Evolutionary conservation across 208 protist species (phyloP).

Genomic region (Tetramitus jugosus): DNA sequence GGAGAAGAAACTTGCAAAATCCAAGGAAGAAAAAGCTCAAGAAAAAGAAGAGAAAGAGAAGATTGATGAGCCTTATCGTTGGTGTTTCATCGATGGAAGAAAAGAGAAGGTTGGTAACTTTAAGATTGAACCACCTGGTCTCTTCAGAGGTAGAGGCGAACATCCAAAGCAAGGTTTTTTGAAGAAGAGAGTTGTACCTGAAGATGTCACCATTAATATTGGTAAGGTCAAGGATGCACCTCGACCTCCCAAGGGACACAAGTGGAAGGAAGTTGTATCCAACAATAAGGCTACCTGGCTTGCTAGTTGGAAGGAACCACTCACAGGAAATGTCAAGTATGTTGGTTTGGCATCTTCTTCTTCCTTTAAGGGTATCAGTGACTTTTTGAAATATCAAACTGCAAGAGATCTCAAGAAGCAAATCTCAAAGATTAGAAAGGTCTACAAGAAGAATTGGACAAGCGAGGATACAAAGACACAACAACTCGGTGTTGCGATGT

Average conservation of each 20-base stretch:
- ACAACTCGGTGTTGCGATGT: slow-evolving; percentile 91
- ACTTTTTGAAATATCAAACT: slow-evolving; percentile 95
- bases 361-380: slow-evolving; percentile 86
- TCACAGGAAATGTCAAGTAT: slow-evolving; percentile 87
- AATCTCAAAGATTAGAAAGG: slow-evolving; percentile 81
- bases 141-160: slow-evolving; percentile 95
- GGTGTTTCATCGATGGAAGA: slow-evolving; percentile 79
- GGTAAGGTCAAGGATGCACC: slow-evolving; percentile 52
- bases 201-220: slow-evolving; percentile 97
- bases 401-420: slow-evolving; percentile 84
- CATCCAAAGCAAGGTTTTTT: slow-evolving; percentile 90
- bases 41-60: slow-evolving; percentile 63
- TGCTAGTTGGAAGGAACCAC: slow-evolving; percentile 89
- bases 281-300: slow-evolving; percentile 94
- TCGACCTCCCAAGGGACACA: slow-evolving; percentile 78
- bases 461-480: slow-evolving; percentile 45
- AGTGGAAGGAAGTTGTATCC: slow-evolving; percentile 83
- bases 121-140: slow-evolving; percentile 91
- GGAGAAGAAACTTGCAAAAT: slow-evolving; percentile 67
- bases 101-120: slow-evolving; percentile 93
- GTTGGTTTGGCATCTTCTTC: slow-evolving; percentile 88
- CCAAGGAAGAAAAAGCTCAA: slow-evolving; percentile 85
- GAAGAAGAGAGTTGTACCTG: slow-evolving; percentile 85
- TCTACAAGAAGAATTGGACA: slow-evolving; percentile 78
- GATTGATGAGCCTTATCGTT: slow-evolving; percentile 74